Evolutionary conservation across 257 asterid species (phyloP), one percentile per base, ranked within the genome.

Genomic region (Cinchona pubescens): DNA sequence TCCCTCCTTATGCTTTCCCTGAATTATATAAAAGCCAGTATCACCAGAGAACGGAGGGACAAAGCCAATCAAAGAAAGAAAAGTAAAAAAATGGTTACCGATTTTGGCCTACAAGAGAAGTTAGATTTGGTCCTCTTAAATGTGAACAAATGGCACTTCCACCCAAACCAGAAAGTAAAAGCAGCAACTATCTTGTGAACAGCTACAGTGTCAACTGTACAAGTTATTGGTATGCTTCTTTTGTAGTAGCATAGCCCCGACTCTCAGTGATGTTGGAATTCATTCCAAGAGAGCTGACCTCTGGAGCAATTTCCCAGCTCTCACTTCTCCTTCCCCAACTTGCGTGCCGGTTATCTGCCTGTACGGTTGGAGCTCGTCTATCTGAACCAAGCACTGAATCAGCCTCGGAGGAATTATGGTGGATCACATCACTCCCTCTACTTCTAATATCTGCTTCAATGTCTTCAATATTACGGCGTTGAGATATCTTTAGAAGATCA

Each of bases 401-500:
- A 62, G 75, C 89, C 82, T 86, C 97, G 0, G 90, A 89, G 23
- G 90, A 89, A 80, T 90, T 87, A 49, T 88, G 90, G 64, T 85
- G 94, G 48, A 88, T 89, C 73, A 75, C 96, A 46, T 92, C 96
- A 46, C 93, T 88, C 73, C 96, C 98, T 84, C 98, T 90, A 80
- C 97, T 90, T 34, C 95, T 94, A 53, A 92, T 84, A 78, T 91
- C 97, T 29, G 97, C 91, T 80, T 95, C 98, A 4, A 95, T 91
- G 71, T 95, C 99, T 78, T 90, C 98, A 38, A 95, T 88, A 72
- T 90, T 88, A 76, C 88, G 98, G 38, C 99, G 98, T 79, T 91
- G 99, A 3, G 99, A 95, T 82, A 92, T 91, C 81, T 92, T 91
- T 80, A 92, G 73, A 60, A 92, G 96, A 86, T 95, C 99, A 34